These are phyloP conservation scores for Yamadazyma membranifaciens DNA, from an alignment of 1,139 yeast genomes.

Conservation along the genomic window DNA sequence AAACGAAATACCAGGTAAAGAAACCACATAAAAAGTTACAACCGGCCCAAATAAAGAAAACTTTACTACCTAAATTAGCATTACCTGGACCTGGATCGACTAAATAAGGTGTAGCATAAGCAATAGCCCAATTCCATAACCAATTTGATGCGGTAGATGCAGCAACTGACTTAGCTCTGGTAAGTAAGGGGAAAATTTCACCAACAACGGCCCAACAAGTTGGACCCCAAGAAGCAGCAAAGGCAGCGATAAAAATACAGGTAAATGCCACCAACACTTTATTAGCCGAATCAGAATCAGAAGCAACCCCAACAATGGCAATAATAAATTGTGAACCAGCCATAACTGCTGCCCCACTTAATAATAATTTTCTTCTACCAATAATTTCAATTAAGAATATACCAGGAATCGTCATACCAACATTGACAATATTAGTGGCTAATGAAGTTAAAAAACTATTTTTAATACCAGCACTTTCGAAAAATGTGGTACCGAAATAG, in stretches of 20 bases:
- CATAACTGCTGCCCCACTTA: constrained; percentile 62
- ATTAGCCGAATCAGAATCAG: constrained; percentile 38
- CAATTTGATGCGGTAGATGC: constrained; percentile 68
- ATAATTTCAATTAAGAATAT: constrained; percentile 31
- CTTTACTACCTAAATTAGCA: constrained; percentile 61
- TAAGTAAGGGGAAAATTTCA: constrained; percentile 63
- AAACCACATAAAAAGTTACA: constrained; percentile 34
- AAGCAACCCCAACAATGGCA: constrained; percentile 62
- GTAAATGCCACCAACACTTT: constrained; percentile 61
- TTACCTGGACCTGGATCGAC: constrained; percentile 60
- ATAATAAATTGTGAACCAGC: constrained; percentile 61
- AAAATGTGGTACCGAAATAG: constrained; percentile 66
- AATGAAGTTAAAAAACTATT: constrained; percentile 29
- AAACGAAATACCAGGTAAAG: constrained; percentile 38
- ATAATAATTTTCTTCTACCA: constrained; percentile 36
- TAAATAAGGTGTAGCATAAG: constrained; percentile 66
- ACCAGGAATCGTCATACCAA: constrained; percentile 36
- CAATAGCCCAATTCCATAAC: constrained; percentile 70
- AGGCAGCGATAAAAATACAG: constrained; percentile 64
- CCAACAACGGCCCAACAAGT: constrained; percentile 69
- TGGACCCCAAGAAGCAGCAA: constrained; percentile 78
- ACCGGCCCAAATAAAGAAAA: constrained; percentile 71
- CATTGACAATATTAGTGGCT: constrained; percentile 38
- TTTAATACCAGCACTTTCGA: constrained; percentile 52
- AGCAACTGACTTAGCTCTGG: constrained; percentile 69